phyloP scores from a whole-genome alignment of 768 basidiomycete species.

The Gloeostereum incarnatum region DNA sequence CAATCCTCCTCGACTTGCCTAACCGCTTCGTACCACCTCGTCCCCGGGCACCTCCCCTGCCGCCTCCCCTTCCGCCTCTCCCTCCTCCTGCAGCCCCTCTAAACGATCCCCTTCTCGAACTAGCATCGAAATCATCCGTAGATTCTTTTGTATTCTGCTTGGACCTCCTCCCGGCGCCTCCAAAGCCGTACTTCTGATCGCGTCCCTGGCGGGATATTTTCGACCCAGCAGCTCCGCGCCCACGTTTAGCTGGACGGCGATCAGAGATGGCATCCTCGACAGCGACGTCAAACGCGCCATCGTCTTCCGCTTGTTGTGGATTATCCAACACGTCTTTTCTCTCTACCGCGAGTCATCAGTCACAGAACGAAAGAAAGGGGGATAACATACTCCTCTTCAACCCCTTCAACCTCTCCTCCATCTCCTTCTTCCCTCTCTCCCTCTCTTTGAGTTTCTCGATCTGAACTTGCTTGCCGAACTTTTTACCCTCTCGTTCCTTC shows the following conservation, averaged over 20 bases:
- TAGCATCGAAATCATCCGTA: slow-evolving; percentile 61
- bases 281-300: slow-evolving; percentile 78
- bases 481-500: slow-evolving; percentile 90
- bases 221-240: slow-evolving; percentile 22
- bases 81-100: slow-evolving; percentile 14
- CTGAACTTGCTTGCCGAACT: slow-evolving; percentile 98
- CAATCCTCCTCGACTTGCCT: slow-evolving; percentile 49
- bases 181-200: slow-evolving; percentile 78
- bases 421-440: slow-evolving; percentile 82
- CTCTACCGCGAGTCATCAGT: slow-evolving; percentile 36
- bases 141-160: slow-evolving; percentile 81
- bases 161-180: slow-evolving; percentile 54
- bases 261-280: slow-evolving; percentile 85
- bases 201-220: slow-evolving; percentile 50
- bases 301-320: slow-evolving; percentile 41
- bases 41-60: slow-evolving; percentile 17
- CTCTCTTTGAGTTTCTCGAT: slow-evolving; percentile 89
- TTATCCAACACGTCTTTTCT: slow-evolving; percentile 75
- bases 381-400: slow-evolving; percentile 77
- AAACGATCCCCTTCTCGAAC: slow-evolving; percentile 22
- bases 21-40: slow-evolving; percentile 32
- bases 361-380: slow-evolving; percentile 1
- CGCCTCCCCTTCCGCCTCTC: slow-evolving; percentile 19
- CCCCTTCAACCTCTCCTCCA: slow-evolving; percentile 77
- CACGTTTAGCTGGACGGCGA: slow-evolving; percentile 37